Evolutionary conservation across 805 yeast genomes (phyloP).

Genomic region (Metschnikowia dekortorum): DNA sequence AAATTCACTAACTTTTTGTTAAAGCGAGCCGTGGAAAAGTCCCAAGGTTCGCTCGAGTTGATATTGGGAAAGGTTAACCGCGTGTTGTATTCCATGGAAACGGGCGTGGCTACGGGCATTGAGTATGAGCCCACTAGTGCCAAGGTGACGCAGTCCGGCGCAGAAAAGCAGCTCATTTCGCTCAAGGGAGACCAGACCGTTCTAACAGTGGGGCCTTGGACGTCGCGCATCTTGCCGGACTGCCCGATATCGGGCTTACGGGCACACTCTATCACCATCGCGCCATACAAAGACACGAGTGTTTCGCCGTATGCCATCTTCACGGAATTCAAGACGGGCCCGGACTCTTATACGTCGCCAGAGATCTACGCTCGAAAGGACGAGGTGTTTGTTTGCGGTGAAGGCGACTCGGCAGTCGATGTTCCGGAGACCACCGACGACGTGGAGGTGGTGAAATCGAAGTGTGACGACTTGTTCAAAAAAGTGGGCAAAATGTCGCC

Average conservation of each 20-base stretch:
- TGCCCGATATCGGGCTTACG: constrained; percentile 93
- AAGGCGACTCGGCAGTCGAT: constrained; percentile 86
- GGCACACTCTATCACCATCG: constrained; percentile 91
- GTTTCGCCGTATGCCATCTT: constrained; percentile 94
- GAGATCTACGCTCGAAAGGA: constrained; percentile 93
- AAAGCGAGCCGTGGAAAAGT: constrained; percentile 65
- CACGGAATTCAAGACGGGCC: constrained; percentile 79
- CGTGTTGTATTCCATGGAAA: constrained; percentile 54
- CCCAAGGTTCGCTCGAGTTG: constrained; percentile 74
- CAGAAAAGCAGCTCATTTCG: constrained; percentile 34
- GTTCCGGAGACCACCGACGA: constrained; percentile 94
- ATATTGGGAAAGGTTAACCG: constrained; percentile 80
- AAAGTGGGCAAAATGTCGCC: constrained; percentile 76
- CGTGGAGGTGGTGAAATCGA: constrained; percentile 79
- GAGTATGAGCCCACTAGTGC: constrained; percentile 49
- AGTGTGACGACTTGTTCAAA: constrained; percentile 81
- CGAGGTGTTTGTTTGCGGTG: constrained; percentile 96
- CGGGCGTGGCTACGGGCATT: constrained; percentile 70
- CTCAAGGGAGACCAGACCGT: constrained; percentile 74
- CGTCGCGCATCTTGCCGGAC: constrained; percentile 80
- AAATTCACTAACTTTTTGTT: constrained; percentile 83
- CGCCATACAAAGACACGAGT: constrained; percentile 63
- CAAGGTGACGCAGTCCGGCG: constrained; percentile 22
- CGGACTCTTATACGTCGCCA: constrained; percentile 72
- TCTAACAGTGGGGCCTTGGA: constrained; percentile 94